Percentiles rank a stretch among this genome's conserved stretches.
These are phyloP conservation scores for Saccharomyces hybrid DNA, from an alignment of 1,139 yeast species.

Conservation along the genomic window DNA sequence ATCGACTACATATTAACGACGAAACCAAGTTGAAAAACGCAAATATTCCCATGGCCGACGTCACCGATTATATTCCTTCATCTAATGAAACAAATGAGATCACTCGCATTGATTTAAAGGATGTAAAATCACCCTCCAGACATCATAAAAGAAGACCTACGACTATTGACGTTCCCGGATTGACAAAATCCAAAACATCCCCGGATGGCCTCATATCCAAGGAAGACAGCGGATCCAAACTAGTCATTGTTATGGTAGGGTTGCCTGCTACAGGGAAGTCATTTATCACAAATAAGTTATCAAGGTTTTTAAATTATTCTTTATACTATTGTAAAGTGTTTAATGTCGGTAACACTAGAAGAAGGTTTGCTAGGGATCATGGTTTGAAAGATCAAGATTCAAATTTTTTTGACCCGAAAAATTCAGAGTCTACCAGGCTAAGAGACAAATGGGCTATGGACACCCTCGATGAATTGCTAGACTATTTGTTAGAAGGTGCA, in stretches of 20 bases:
- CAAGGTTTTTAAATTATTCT: constrained; percentile 83
- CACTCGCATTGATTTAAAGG: background rate
- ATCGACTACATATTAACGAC: background rate
- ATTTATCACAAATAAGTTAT: constrained; percentile 81
- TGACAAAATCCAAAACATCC: constrained; percentile 71
- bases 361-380: constrained; percentile 48
- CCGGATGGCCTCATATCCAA: constrained; percentile 79
- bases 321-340: constrained; percentile 86
- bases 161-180: constrained; percentile 87
- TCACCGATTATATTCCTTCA: constrained; percentile 1
- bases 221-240: constrained; percentile 63
- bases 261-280: constrained; percentile 90
- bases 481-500: constrained; percentile 67
- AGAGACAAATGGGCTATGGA: constrained; percentile 97
- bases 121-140: constrained; percentile 12
- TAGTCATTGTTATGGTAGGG: constrained; percentile 93
- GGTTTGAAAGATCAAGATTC: constrained; percentile 50
- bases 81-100: background rate
- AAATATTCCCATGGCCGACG: background rate
- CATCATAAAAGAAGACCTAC: constrained; percentile 46
- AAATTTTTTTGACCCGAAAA: constrained; percentile 78
- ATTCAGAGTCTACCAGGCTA: constrained; percentile 52
- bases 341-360: constrained; percentile 88
- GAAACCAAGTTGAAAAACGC: background rate
- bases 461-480: constrained; percentile 75